Conservation (phyloP, 2,329 filamentous ascomycete genomes). For the Cryphonectria carpinicola region DNA sequence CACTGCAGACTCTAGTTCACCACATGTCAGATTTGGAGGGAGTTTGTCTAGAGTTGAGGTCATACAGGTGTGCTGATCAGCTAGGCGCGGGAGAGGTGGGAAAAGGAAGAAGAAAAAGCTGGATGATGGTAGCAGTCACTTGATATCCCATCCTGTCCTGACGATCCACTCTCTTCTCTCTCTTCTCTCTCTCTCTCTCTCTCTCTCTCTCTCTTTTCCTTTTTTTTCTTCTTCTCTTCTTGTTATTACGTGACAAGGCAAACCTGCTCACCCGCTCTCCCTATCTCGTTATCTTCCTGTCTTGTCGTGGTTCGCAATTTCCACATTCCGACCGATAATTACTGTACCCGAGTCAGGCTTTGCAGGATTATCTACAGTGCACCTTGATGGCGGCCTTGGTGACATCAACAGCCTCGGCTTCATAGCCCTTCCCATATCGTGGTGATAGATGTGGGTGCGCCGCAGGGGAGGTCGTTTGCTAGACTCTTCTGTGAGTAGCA, state of each 20-base stretch:
- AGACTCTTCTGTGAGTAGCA: constrained; percentile 2
- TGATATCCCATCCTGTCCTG: constrained; percentile 17
- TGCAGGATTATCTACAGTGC: constrained; percentile 6
- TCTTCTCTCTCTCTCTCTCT: constrained; percentile 9
- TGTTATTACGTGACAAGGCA: neutral
- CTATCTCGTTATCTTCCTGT: constrained; percentile 6
- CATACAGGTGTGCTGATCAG: neutral
- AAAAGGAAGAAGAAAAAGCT: neutral
- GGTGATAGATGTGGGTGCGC: constrained; percentile 11
- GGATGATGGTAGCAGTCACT: constrained; percentile 16
- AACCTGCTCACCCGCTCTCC: neutral
- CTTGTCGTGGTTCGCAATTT: constrained; percentile 5
- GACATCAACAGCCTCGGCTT: constrained; percentile 20
- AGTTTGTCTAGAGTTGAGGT: neutral
- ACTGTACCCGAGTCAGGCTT: neutral
- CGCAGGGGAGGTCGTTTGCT: neutral
- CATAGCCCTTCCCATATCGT: constrained; percentile 18
- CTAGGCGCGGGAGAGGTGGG: neutral
- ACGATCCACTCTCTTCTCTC: constrained; percentile 4
- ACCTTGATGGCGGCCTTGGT: constrained; percentile 28
- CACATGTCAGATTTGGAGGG: constrained; percentile 1
- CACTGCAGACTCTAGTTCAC: neutral
- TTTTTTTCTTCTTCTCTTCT: neutral
- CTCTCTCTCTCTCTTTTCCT: neutral
- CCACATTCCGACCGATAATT: neutral